A percentile compares a stretch with the other conserved stretches of the same genome.
Conservation (phyloP, 352 stramenopile genomes). For the Globisporangium emineosum region DNA sequence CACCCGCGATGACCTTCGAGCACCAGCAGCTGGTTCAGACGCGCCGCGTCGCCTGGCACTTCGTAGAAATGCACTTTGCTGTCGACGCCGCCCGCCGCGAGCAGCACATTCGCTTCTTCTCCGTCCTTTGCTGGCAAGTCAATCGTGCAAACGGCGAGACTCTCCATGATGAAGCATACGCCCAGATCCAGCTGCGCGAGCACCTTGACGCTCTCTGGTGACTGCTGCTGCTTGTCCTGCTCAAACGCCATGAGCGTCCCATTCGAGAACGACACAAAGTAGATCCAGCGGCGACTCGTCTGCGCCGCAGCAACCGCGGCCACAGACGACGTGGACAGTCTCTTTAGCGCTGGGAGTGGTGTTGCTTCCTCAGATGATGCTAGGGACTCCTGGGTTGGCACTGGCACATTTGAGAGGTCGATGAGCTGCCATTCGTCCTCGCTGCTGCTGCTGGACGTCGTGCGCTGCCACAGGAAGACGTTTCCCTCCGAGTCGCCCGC, state of each 20-base stretch:
- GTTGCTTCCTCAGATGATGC: too few species aligned
- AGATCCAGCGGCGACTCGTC: constrained; percentile 33
- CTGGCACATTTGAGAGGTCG: constrained; percentile 12
- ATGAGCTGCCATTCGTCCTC: constrained; percentile 21
- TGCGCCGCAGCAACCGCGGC: constrained; percentile 29
- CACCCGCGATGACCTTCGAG: constrained; percentile 65
- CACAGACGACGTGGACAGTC: constrained; percentile 32
- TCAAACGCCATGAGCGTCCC: constrained; percentile 39
- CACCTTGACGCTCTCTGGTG: constrained; percentile 3
- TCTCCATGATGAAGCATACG: constrained; percentile 54
- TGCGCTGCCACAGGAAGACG: constrained; percentile 51
- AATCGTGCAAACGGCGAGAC: constrained; percentile 28
- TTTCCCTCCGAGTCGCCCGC: constrained; percentile 59
- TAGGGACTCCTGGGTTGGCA: neutral
- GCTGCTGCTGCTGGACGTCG: neutral
- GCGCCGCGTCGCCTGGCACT: constrained; percentile 16
- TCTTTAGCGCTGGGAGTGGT: neutral
- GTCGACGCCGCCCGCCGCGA: constrained; percentile 70
- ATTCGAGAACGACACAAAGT: constrained; percentile 45
- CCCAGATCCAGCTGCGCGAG: constrained; percentile 30
- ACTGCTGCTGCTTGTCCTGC: constrained; percentile 13
- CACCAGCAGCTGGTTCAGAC: constrained; percentile 32
- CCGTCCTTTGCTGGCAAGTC: neutral
- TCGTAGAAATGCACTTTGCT: constrained; percentile 65
- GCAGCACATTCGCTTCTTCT: constrained; percentile 31